Evolutionary conservation across 331 rosid genomes (phyloP), one percentile per base, ranked within the genome.

Genomic region (Saraca asoca): DNA sequence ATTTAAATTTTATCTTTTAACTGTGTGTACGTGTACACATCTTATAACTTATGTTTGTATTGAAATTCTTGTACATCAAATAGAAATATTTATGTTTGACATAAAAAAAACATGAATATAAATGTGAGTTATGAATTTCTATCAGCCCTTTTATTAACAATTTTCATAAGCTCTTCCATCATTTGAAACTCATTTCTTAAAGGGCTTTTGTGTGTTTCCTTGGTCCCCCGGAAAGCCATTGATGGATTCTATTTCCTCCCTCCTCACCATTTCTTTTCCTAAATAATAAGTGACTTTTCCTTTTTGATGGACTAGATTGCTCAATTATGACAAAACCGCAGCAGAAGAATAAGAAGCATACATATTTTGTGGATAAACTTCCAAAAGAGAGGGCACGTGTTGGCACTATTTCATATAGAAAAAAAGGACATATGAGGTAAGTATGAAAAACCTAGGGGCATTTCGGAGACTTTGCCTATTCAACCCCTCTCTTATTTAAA

Each of bases 121-220:
- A n/a, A n/a, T n/a, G n/a, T n/a, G n/a, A n/a, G n/a, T n/a, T n/a
- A n/a, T n/a, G n/a, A n/a, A n/a, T n/a, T n/a, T n/a, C n/a, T n/a
- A n/a, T 3, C 31, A 24, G 31, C 31, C 1, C 31, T 24, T 24
- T 24, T 24, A 24, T 24, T 24, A 1, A 3, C 2, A 3, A 18
- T 66, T 42, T 55, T 12, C 65, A 31, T 43, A 52, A 20, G 50
- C 54, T 34, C 6, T 24, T 70, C 52, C 76, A 78, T 75, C 80
- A 75, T 75, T 78, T 51, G 69, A 68, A 72, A 68, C 76, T 83
- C 78, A 77, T 70, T 67, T 68, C 76, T 63, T 55, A 29, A 2
- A 16, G 4, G 24, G 37, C 38, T 55, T 69, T 63, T 11, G 31
- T 54, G 48, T 64, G 48, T 50, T 69, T 45, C 58, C 29, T 49